phyloP scores from a whole-genome alignment of 2,329 filamentous ascomycete genomes.

The Xylariaceae sp. region DNA sequence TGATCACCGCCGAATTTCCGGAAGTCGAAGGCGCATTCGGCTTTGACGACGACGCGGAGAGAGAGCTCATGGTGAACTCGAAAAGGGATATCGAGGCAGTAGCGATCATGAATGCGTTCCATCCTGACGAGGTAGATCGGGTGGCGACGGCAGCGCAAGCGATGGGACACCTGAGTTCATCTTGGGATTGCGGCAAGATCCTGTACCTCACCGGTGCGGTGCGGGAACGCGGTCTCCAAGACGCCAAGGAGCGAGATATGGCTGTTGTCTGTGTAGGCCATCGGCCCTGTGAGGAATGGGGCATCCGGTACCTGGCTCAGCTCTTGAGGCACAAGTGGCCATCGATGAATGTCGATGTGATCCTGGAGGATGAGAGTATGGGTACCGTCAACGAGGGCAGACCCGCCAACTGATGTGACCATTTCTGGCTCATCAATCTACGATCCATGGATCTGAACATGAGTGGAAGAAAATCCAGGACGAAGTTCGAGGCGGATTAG shows the following conservation, averaged over 20 bases:
- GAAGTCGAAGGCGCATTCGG: constrained; percentile 4
- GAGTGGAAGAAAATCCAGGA: too few species aligned
- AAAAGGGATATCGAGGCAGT: constrained; percentile 1
- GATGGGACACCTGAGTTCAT: neutral
- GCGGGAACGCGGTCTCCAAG: constrained; percentile 8
- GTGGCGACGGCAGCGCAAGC: constrained; percentile 3
- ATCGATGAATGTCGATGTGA: constrained; percentile 4
- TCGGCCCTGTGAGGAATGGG: constrained; percentile 12
- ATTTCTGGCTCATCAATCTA: too few species aligned
- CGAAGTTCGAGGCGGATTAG: too few species aligned
- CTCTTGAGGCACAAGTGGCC: constrained; percentile 6
- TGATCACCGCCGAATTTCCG: constrained; percentile 4
- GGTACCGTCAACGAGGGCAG: neutral
- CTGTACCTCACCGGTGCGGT: constrained; percentile 12
- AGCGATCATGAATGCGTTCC: constrained; percentile 15
- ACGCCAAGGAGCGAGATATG: constrained; percentile 6
- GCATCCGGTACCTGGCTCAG: constrained; percentile 8
- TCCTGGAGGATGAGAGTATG: constrained; percentile 9
- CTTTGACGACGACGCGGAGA: constrained; percentile 1
- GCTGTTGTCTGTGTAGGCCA: constrained; percentile 12
- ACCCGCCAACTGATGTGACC: too few species aligned
- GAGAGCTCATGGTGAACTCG: neutral
- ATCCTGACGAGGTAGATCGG: constrained; percentile 10
- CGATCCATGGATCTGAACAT: too few species aligned
- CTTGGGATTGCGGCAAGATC: neutral